Evolutionary conservation across 495 filamentous ascomycete species (phyloP).

Genomic region (Amphirosellinia nigrospora): DNA sequence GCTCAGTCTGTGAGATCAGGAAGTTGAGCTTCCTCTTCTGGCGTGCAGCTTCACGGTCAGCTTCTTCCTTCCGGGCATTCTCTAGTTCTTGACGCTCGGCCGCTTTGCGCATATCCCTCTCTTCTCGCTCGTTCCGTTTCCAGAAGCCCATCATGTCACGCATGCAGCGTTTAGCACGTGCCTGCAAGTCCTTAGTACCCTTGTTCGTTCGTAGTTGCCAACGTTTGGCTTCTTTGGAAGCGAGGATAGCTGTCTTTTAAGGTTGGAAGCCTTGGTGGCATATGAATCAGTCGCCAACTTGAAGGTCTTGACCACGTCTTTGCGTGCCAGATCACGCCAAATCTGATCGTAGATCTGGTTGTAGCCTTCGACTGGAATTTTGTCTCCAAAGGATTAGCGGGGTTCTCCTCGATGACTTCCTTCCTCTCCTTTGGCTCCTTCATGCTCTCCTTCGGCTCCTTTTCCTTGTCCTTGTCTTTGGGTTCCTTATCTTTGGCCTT

Average conservation of each 20-base stretch:
- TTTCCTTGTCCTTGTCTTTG: slow-evolving; percentile 48
- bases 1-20: slow-evolving; percentile 96
- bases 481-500: slow-evolving; percentile 56
- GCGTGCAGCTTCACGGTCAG: slow-evolving; percentile 93
- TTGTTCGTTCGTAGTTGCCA: slow-evolving; percentile 99
- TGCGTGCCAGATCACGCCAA: slow-evolving; percentile 91
- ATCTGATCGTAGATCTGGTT: slow-evolving; percentile 98
- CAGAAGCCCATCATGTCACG: slow-evolving; percentile 99
- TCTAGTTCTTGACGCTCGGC: slow-evolving; percentile 97
- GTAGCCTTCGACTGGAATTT: slow-evolving; percentile 89
- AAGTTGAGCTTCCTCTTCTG: slow-evolving; percentile 99
- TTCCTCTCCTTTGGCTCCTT: slow-evolving; percentile 74
- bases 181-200: slow-evolving; percentile 95
- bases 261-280: slow-evolving; percentile 83
- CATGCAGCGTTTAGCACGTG: slow-evolving; percentile 96
- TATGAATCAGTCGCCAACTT: slow-evolving; percentile 84
- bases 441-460: slow-evolving; percentile 43
- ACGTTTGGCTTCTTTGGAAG: slow-evolving; percentile 93
- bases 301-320: slow-evolving; percentile 90
- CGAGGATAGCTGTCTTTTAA: slow-evolving; percentile 97
- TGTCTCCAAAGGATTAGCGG: slow-evolving; percentile 50
- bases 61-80: slow-evolving; percentile 94
- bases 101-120: slow-evolving; percentile 89
- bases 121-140: slow-evolving; percentile 98
- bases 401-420: slow-evolving; percentile 62